Evolutionary conservation across 2,329 filamentous ascomycete species (phyloP), one percentile per base, ranked within the genome.

Genomic region (Fusarium heterosporum): DNA sequence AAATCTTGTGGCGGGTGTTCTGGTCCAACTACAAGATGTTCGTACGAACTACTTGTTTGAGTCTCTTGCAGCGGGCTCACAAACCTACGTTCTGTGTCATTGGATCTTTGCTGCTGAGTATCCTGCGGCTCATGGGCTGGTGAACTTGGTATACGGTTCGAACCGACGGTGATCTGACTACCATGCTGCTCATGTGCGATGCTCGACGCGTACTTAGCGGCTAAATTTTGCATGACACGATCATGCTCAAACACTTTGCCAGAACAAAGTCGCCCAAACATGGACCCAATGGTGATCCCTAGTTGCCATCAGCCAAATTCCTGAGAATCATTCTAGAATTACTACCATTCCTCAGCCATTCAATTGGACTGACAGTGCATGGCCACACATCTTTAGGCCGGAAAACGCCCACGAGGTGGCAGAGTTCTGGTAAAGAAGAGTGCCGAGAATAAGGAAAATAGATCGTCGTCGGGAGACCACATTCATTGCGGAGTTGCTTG

Each of bases 401-500:
- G 70, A 97, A 91, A 0, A 83, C 81, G 4, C 81, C 75, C 1
- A 97, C 82, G 1, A 97, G 79, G 52, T 88, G 79, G 65, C 92
- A 90, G 4, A 97, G 84, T 75, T 97, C 95, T 0, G 83, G 80
- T 61, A 96, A 95, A 0, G 93, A 97, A 0, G 95, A 96, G 76
- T 98, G 95, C 1, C 95, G 87, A 1, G 95, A 95, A 73, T 94
- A 97, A 0, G 94, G 92, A 68, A 97, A 97, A 0, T 75, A 79
- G 4, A 89, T 86, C 0, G 73, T 72, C 13, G 70, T 78, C 0
- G 83, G 78, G 3, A 86, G 72, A 0, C 3, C 66, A 29, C 40
- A 43, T 32, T n/a, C 68, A 8, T 50, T 47, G 1, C 14, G 16
- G 5, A 17, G 32, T 8, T 30, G 40, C 9, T 43, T 30, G 2